Base-by-base conservation (phyloP, 2,329 filamentous ascomycete genomes). In the Colletotrichum chrysophilum region DNA sequence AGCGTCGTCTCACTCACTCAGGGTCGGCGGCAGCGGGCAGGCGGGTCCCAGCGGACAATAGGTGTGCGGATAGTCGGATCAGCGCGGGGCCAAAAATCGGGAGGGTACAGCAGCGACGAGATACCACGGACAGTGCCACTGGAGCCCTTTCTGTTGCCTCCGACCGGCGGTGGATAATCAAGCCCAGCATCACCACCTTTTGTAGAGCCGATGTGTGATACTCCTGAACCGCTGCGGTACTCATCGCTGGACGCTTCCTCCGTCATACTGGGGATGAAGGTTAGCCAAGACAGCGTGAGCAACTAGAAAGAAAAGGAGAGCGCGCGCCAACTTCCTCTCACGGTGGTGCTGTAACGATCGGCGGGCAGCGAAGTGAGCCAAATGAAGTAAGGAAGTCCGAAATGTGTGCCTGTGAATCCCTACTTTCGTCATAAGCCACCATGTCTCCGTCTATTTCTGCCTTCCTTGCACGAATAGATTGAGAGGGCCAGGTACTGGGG, bases 391-490 rank as follows among this genome's bases (percentile, higher is more conserved):
- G 32, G 70, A 38, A 38, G 21, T 52, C n/a, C 43, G 61, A 14
- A n/a, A 24, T 28, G 38, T 10, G 58, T 60, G 55, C 55, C 61
- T 30, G 71, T 38, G n/a, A 60, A 66, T 65, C 58, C 48, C 21
- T 48, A 48, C 38, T 43, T 13, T 66, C 36, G 52, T 74, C 72
- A 74, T 71, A 34, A 38, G 56, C 48, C 34, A 24, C 60, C 34
- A 66, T 38, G 24, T 55, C 65, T 38, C 32, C 32, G 34, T 68
- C 30, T 58, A 58, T 58, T 28, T 34, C 26, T 58, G 69, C 61
- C 48, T 24, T 75, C 55, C 69, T 58, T 72, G 69, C 56, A 62
- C 69, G 56, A 38, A 74, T 32, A 55, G 34, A 66, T 74, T 56
- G 36, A 18, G 32, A 61, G 60, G 30, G 32, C 60, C 14, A 56